phyloP scores from a whole-genome alignment of 2,329 filamentous ascomycete genomes.

The Leptosphaerulina australis region DNA sequence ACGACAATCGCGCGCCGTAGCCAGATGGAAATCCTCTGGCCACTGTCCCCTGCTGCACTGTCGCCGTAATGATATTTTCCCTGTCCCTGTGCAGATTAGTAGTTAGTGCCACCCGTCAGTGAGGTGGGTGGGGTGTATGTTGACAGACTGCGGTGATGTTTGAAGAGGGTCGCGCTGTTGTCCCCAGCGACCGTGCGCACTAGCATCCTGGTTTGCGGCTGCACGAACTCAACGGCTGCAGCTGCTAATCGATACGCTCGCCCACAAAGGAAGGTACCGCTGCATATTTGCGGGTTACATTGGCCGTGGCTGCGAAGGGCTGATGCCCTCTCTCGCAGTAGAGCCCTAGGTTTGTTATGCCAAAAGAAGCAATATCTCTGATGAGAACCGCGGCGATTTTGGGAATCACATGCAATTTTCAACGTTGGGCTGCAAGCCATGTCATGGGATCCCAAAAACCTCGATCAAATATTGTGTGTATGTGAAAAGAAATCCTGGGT shows the following conservation, averaged over 20 bases:
- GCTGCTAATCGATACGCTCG: not conserved
- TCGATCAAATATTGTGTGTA: constrained; percentile 4
- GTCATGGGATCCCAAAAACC: constrained; percentile 14
- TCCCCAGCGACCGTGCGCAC: constrained; percentile 18
- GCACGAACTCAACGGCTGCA: not conserved
- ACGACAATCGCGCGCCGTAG: constrained; percentile 38
- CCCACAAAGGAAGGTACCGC: not conserved
- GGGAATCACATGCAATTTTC: constrained; percentile 12
- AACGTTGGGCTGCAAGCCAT: constrained; percentile 10
- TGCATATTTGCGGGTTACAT: not conserved
- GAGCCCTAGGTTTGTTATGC: not conserved
- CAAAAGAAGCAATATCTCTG: not conserved
- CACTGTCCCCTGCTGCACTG: constrained; percentile 14
- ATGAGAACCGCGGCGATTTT: not conserved
- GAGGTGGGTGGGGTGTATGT: constrained; percentile 31
- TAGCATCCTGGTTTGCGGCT: constrained; percentile 7
- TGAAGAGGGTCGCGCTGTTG: constrained; percentile 18
- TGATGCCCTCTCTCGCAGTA: not conserved
- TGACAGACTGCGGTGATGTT: constrained; percentile 27
- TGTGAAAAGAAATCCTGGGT: constrained; percentile 15
- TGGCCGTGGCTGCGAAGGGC: not conserved
- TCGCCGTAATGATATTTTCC: constrained; percentile 17
- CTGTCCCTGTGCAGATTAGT: constrained; percentile 45
- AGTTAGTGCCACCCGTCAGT: constrained; percentile 32
- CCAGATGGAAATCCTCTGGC: constrained; percentile 23